Conservation (phyloP, 108 stramenopile species). For the Nitzschia sp. region DNA sequence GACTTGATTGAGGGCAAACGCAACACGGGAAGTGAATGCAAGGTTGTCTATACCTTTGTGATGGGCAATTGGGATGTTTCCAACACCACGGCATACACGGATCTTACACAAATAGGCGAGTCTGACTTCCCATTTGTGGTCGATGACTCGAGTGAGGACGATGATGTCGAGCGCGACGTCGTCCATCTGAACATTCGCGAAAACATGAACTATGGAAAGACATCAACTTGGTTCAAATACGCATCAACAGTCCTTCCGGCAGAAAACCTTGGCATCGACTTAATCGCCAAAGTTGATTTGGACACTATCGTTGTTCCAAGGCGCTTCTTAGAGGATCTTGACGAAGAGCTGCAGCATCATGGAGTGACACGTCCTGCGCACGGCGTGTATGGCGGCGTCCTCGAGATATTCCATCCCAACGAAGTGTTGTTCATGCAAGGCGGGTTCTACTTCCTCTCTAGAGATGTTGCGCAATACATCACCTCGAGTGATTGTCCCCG, state of each 20-base stretch:
- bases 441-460: conserved; percentile 9
- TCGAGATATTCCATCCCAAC: neutral
- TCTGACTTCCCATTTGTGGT: neutral
- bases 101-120: neutral
- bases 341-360: too few species aligned
- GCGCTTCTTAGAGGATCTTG: conserved; percentile 15
- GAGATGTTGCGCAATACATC: neutral
- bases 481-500: conserved; percentile 4
- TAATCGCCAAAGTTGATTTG: conserved; percentile 27
- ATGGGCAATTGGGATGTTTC: neutral
- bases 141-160: neutral
- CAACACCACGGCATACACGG: neutral
- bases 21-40: neutral
- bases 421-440: conserved; percentile 12
- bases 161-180: neutral
- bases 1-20: conserved; percentile 1
- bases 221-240: conserved; percentile 18
- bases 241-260: conserved; percentile 10
- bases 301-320: conserved; percentile 17
- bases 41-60: conserved; percentile 6
- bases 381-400: neutral
- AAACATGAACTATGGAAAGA: neutral
- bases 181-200: neutral
- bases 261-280: conserved; percentile 12
- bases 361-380: neutral